Evolutionary conservation across 2,329 filamentous ascomycete genomes (phyloP).

Genomic region (Dothideomycetes sp.): DNA sequence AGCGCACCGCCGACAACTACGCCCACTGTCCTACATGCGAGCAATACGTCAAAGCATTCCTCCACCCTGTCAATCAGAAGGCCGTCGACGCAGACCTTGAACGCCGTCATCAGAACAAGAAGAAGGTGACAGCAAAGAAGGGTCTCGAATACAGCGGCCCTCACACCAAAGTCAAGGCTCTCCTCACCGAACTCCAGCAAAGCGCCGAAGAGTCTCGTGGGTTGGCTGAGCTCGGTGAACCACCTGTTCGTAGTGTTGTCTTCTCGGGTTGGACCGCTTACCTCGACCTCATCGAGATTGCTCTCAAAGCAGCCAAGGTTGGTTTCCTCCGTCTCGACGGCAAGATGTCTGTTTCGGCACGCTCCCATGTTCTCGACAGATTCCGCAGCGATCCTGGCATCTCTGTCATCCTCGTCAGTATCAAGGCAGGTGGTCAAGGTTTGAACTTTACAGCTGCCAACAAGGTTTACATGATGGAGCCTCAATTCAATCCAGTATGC

Average conservation of each 20-base stretch:
- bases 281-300: conserved; percentile 81
- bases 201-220: conserved; percentile 54
- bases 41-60: conserved; percentile 51
- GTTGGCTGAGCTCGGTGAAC: conserved; percentile 47
- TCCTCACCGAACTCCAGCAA: conserved; percentile 64
- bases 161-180: conserved; percentile 80
- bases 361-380: conserved; percentile 63
- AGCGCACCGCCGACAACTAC: conserved; percentile 33
- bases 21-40: conserved; percentile 62
- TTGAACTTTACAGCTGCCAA: conserved; percentile 82
- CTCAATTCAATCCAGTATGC: conserved; percentile 98
- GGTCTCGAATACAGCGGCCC: conserved; percentile 68
- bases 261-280: conserved; percentile 97
- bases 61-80: conserved; percentile 59
- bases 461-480: conserved; percentile 94
- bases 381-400: conserved; percentile 67
- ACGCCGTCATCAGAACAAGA: conserved; percentile 40
- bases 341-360: conserved; percentile 67
- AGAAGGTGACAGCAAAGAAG: conserved; percentile 41
- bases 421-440: conserved; percentile 83
- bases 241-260: conserved; percentile 72
- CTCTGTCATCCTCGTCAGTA: conserved; percentile 80
- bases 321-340: conserved; percentile 77
- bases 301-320: conserved; percentile 59
- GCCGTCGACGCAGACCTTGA: conserved; percentile 39